phyloP scores from a whole-genome alignment of 768 basidiomycete species.

The Russula foetens region DNA sequence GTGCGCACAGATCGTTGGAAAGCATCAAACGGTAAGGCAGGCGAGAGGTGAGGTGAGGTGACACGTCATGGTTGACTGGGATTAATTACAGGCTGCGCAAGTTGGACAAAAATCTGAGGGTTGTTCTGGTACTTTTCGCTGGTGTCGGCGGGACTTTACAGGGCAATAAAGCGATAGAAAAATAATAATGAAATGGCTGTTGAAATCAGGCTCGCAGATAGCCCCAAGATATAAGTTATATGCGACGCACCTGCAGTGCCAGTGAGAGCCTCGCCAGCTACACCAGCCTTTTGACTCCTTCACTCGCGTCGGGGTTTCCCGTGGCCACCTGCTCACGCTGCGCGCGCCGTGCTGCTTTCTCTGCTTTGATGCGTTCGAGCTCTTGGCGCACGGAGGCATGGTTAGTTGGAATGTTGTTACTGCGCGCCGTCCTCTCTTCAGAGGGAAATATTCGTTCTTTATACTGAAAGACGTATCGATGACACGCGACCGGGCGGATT shows the following conservation, averaged over 20 bases:
- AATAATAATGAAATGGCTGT: neutral
- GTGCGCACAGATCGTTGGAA: no score
- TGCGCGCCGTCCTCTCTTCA: slow-evolving; percentile 43
- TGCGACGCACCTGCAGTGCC: neutral
- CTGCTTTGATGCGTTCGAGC: slow-evolving; percentile 61
- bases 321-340: slow-evolving; percentile 37
- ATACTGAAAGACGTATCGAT: slow-evolving; percentile 39
- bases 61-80: neutral
- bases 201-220: neutral
- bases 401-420: slow-evolving; percentile 52
- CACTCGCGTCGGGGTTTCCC: slow-evolving; percentile 22
- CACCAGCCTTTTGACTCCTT: slow-evolving; percentile 24
- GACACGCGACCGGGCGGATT: neutral
- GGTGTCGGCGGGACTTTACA: neutral
- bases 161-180: neutral
- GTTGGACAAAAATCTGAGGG: neutral
- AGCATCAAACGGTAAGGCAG: neutral
- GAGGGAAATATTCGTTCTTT: slow-evolving; percentile 65
- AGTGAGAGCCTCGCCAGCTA: neutral
- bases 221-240: neutral
- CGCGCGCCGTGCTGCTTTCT: slow-evolving; percentile 39
- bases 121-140: neutral
- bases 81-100: neutral
- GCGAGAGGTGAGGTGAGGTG: no score
- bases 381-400: slow-evolving; percentile 59